These are phyloP conservation scores for Cyberlindnera lachancei DNA, from an alignment of 805 yeast genomes.

Conservation along the genomic window DNA sequence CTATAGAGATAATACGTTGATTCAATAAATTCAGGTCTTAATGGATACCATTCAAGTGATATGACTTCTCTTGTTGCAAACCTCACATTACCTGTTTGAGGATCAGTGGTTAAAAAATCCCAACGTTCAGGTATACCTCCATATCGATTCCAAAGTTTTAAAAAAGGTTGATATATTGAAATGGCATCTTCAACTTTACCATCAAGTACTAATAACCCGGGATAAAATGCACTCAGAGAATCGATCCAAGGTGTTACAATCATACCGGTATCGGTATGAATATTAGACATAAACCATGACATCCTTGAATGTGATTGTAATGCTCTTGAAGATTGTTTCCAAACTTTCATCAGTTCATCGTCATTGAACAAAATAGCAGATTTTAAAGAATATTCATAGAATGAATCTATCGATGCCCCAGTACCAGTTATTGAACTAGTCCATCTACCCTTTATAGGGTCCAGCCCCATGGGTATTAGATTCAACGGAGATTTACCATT, in stretches of 20 bases:
- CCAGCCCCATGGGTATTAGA: conserved; percentile 71
- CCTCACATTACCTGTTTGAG: conserved; percentile 1
- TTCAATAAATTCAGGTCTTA: conserved; percentile 88
- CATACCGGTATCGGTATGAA: conserved; percentile 46
- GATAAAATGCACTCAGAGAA: conserved; percentile 79
- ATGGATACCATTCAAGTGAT: conserved; percentile 81
- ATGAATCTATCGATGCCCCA: conserved; percentile 90
- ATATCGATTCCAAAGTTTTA: conserved; percentile 73
- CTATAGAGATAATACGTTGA: conserved; percentile 76
- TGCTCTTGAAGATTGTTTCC: conserved; percentile 54
- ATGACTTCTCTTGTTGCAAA: conserved; percentile 28
- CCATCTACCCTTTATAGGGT: conserved; percentile 50
- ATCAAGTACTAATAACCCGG: conserved; percentile 73
- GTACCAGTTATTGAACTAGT: conserved; percentile 60
- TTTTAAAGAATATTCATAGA: conserved; percentile 82
- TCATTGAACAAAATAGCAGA: conserved; percentile 68
- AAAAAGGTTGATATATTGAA: conserved; percentile 48
- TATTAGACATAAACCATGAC: conserved; percentile 49
- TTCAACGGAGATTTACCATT: conserved; percentile 49
- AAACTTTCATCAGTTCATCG: conserved; percentile 40
- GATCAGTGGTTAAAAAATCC: conserved; percentile 32
- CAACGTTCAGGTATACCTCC: conserved; percentile 88
- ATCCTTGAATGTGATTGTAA: conserved; percentile 44
- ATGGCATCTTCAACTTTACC: conserved; percentile 70
- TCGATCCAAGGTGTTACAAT: conserved; percentile 68